Percentiles rank a stretch among this genome's conserved stretches.
Evolutionary conservation across 495 filamentous ascomycete genomes (phyloP).

Genomic region (Choiromyces venosus): DNA sequence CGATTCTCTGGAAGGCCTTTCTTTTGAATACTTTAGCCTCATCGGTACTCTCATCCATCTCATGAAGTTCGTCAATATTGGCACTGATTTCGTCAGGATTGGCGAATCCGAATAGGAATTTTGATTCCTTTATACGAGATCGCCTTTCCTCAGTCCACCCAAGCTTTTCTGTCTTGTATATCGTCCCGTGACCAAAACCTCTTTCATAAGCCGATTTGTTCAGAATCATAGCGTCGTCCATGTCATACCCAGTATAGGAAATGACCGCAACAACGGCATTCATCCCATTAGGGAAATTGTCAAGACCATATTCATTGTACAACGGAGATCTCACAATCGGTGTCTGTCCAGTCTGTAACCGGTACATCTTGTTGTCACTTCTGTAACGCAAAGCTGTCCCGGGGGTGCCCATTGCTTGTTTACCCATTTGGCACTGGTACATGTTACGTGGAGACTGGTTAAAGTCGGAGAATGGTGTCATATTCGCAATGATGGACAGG

Average conservation of each 20-base stretch:
- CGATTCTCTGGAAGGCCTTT: constrained; percentile 44
- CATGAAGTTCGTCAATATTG: constrained; percentile 41
- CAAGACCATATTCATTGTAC: constrained; percentile 91
- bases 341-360: constrained; percentile 90
- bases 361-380: constrained; percentile 95
- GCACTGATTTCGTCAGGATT: constrained; percentile 41
- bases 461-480: constrained; percentile 98
- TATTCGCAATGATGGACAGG: constrained; percentile 93
- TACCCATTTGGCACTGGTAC: constrained; percentile 99
- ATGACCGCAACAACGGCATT: constrained; percentile 97
- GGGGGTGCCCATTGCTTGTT: constrained; percentile 97
- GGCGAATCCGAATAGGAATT: constrained; percentile 38
- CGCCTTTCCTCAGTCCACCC: constrained; percentile 67
- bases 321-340: constrained; percentile 86
- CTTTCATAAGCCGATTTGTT: constrained; percentile 97
- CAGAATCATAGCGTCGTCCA: constrained; percentile 99
- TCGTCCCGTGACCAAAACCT: constrained; percentile 91
- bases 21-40: constrained; percentile 24
- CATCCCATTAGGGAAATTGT: constrained; percentile 97
- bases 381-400: constrained; percentile 78
- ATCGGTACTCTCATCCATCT: constrained; percentile 43
- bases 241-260: constrained; percentile 97
- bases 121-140: constrained; percentile 48
- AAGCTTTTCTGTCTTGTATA: constrained; percentile 94
- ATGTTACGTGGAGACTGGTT: constrained; percentile 99